These are phyloP conservation scores for Fusarium bactridioides DNA, from an alignment of 2,329 filamentous ascomycete species.

Conservation along the genomic window DNA sequence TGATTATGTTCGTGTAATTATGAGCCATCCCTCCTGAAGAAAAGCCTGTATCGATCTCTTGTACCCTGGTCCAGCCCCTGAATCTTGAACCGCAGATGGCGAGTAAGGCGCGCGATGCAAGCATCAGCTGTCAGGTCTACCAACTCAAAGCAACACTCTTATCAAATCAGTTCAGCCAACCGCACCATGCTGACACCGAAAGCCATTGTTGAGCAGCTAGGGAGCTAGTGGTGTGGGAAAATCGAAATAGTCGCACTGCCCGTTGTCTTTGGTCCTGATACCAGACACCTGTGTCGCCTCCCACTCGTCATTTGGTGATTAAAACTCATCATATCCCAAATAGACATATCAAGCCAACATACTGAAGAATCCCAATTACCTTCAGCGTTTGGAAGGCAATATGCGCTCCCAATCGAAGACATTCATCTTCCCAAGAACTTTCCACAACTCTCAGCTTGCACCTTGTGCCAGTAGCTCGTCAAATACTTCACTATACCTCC, in stretches of 20 bases:
- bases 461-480: too few species aligned
- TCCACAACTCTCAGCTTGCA: not conserved
- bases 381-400: not conserved
- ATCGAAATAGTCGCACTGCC: not conserved
- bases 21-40: not conserved
- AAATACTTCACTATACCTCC: too few species aligned
- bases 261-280: not conserved
- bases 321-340: not conserved
- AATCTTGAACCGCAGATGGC: not conserved
- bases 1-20: not conserved
- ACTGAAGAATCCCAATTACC: too few species aligned
- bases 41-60: not conserved
- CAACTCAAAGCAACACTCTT: not conserved
- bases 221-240: not conserved
- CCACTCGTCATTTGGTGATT: not conserved
- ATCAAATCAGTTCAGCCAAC: not conserved
- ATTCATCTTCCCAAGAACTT: not conserved
- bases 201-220: not conserved
- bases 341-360: too few species aligned
- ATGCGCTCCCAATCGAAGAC: not conserved
- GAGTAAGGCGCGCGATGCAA: not conserved
- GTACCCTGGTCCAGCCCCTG: not conserved
- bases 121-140: not conserved
- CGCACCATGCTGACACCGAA: not conserved
- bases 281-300: not conserved